Conservation (phyloP, 2,329 filamentous ascomycete species). For the Diaporthe humulicola region DNA sequence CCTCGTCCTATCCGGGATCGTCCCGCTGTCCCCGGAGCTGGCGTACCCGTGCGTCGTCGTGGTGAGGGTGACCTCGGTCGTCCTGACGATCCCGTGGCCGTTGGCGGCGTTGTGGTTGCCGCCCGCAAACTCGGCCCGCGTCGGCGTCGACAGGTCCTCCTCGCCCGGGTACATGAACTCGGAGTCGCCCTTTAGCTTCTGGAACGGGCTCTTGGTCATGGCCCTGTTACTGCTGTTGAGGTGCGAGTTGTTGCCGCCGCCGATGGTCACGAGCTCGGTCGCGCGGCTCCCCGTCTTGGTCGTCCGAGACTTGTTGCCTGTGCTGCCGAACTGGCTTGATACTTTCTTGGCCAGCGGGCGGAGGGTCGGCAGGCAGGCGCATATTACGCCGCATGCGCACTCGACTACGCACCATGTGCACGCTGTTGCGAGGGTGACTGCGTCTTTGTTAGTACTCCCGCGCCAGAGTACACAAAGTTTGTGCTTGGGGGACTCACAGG, state of each 20-base stretch:
- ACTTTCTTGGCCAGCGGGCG: conserved; percentile 47
- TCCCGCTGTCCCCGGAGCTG: conserved; percentile 31
- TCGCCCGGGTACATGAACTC: conserved; percentile 14
- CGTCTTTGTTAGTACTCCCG: not conserved
- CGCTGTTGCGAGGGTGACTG: conserved; percentile 47
- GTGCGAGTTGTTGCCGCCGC: conserved; percentile 10
- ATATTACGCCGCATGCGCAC: conserved; percentile 52
- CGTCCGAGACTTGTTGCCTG: conserved; percentile 10
- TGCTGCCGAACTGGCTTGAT: conserved; percentile 39
- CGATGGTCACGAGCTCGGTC: conserved; percentile 38
- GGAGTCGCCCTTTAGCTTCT: conserved; percentile 32
- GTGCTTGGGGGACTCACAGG: conserved; percentile 30
- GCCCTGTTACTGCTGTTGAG: conserved; percentile 10
- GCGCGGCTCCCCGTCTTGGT: conserved; percentile 7
- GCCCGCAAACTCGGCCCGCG: not conserved
- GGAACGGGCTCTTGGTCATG: conserved; percentile 36
- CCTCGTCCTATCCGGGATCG: conserved; percentile 5
- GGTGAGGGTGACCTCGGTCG: conserved; percentile 14
- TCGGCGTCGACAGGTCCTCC: conserved; percentile 9
- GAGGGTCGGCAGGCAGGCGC: conserved; percentile 57
- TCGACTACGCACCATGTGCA: conserved; percentile 52
- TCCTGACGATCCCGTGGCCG: not conserved
- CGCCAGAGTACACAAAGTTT: not conserved
- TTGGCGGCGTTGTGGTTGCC: not conserved
- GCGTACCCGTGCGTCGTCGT: conserved; percentile 17